phyloP scores from a whole-genome alignment of 306 rosid genomes.

The Rosa rugosa region DNA sequence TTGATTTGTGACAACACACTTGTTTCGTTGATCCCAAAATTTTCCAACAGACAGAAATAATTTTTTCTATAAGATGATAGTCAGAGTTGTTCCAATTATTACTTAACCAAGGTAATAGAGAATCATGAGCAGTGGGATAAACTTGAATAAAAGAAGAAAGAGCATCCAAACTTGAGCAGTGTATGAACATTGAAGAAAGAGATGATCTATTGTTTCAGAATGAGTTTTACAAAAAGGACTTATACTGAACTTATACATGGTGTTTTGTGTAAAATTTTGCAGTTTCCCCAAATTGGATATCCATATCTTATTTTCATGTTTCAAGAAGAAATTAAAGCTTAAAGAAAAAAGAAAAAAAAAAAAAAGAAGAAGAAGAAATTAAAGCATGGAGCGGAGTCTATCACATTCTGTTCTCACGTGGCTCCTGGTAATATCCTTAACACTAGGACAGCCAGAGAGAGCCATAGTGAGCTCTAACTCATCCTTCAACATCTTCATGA shows the following conservation, averaged over 20 bases:
- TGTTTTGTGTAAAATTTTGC: not conserved
- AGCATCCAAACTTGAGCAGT: too few species aligned
- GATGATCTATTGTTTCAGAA: too few species aligned
- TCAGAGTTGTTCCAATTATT: too few species aligned
- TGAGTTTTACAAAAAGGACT: too few species aligned
- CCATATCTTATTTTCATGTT: not conserved
- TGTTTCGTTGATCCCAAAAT: too few species aligned
- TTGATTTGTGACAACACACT: too few species aligned
- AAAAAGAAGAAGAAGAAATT: not conserved
- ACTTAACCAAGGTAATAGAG: too few species aligned
- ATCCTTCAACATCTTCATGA: constrained; percentile 53
- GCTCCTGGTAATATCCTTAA: constrained; percentile 46
- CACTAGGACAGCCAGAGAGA: constrained; percentile 47
- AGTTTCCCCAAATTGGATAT: not conserved
- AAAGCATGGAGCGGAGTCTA: constrained; percentile 43
- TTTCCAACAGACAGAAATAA: too few species aligned
- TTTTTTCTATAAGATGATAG: too few species aligned
- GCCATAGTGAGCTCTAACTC: constrained; percentile 59
- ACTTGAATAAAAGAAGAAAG: too few species aligned
- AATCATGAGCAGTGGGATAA: too few species aligned
- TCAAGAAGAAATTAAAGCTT: not conserved
- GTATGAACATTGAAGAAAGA: too few species aligned
- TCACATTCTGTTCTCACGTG: constrained; percentile 47
- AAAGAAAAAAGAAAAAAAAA: not conserved
- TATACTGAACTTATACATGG: not conserved